Evolutionary conservation across 2,329 filamentous ascomycete genomes (phyloP), one percentile per base, ranked within the genome.

Genomic region (Pleomassaria siparia): DNA sequence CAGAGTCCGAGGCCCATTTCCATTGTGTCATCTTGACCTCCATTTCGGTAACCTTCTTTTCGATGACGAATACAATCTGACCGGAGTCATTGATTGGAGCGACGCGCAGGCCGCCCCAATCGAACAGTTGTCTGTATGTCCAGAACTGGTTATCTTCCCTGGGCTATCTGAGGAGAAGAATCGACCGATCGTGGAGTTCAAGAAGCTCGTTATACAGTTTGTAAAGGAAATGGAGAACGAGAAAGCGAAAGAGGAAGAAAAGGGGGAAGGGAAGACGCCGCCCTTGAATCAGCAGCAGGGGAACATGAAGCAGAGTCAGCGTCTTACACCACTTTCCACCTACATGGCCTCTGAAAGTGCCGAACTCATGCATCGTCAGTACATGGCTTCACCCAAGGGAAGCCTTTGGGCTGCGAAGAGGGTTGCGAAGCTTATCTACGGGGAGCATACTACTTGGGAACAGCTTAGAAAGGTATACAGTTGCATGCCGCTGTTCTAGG

Each of bases 11-110:
- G 66, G 71, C 35, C 70, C 69, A 12, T 74, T 70, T 56, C 66
- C 67, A n/a, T 52, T 73, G 1, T 70, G 69, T 44, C 60, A 62
- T 51, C 50, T 62, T 35, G 58, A 62, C 49, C 53, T 72, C 3
- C 71, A 72, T 56, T 67, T 57, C 49, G 69, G 70, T 30, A 74
- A 76, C 35, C 56, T 76, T 50, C 66, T 74, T 5, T 74, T 75
- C 24, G 72, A 75, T 49, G 50, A 67, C 15, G 70, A 75, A 37
- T 73, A 72, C 53, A 73, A 72, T 50, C 44, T 73, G 28, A 67
- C 56, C 1, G 69, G 63, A 16, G 50, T 74, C 25, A 58, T 73
- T 36, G 69, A 71, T 51, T 74, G 69, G 70, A 67, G 63, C 40
- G 50, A 51, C 43, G 66, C 69, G 6, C 66, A 69, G 51, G 55